Evolutionary conservation across 768 basidiomycete species (phyloP).

Genomic region (Daedalea quercina): DNA sequence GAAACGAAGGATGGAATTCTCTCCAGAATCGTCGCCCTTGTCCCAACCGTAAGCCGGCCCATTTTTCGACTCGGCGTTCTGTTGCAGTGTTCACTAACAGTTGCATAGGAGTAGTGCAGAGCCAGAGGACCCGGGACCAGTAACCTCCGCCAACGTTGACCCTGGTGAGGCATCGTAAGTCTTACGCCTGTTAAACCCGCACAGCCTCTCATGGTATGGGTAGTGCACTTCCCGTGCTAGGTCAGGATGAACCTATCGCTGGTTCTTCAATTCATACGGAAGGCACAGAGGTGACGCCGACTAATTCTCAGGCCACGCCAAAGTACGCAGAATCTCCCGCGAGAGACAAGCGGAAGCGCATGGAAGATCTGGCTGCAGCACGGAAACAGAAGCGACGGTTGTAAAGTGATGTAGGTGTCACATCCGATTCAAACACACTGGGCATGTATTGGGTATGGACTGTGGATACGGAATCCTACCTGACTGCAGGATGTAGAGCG

Average conservation of each 20-base stretch:
- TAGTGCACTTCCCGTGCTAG: background rate
- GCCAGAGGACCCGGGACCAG: background rate
- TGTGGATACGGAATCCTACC: background rate
- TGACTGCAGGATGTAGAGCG: too few species aligned
- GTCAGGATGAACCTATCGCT: background rate
- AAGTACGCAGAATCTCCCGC: conserved; percentile 26
- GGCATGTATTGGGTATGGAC: background rate
- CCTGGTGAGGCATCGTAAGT: background rate
- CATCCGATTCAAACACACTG: background rate
- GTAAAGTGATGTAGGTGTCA: background rate
- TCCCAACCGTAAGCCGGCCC: background rate
- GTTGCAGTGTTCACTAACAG: background rate
- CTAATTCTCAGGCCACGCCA: conserved; percentile 3
- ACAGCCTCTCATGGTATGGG: background rate
- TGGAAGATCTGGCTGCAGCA: conserved; percentile 27
- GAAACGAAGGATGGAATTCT: background rate
- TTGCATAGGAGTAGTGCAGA: background rate
- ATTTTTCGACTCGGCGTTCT: background rate
- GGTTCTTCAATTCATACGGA: background rate
- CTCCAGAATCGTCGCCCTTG: background rate
- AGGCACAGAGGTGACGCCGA: background rate
- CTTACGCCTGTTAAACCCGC: background rate
- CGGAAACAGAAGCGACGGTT: conserved; percentile 13
- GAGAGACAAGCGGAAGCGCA: conserved; percentile 27
- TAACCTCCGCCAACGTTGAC: background rate